phyloP scores from a whole-genome alignment of 1,139 yeast species.

The Candida sp. region DNA sequence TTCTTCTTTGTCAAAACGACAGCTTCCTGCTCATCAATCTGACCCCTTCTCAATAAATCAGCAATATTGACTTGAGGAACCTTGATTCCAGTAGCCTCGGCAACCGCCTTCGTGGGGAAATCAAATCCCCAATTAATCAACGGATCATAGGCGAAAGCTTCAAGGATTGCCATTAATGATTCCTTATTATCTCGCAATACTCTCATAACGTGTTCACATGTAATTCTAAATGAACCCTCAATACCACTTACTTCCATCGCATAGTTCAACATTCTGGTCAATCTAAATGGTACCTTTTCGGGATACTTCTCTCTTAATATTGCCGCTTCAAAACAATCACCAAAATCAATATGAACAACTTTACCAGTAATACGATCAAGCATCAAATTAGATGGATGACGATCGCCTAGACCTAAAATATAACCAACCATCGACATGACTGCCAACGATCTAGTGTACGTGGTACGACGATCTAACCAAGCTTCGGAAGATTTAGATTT shows the following conservation, averaged over 20 bases:
- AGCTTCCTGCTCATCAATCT: slow-evolving; percentile 75
- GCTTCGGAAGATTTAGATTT: slow-evolving; percentile 96
- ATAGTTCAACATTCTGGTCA: slow-evolving; percentile 94
- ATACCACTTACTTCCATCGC: slow-evolving; percentile 99
- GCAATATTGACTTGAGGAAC: slow-evolving; percentile 64
- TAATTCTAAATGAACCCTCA: slow-evolving; percentile 94
- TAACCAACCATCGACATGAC: slow-evolving; percentile 99
- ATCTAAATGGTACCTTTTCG: slow-evolving; percentile 95
- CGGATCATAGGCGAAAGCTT: slow-evolving; percentile 99
- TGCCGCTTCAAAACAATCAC: slow-evolving; percentile 99
- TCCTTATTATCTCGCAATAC: slow-evolving; percentile 92
- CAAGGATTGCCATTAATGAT: slow-evolving; percentile 95
- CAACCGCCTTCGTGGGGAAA: slow-evolving; percentile 76
- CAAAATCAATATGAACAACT: slow-evolving; percentile 96
- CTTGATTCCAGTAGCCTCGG: slow-evolving; percentile 68
- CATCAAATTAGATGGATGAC: slow-evolving; percentile 98
- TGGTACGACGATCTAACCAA: slow-evolving; percentile 96
- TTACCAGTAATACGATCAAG: slow-evolving; percentile 92
- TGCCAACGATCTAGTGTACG: slow-evolving; percentile 92
- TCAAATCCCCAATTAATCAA: slow-evolving; percentile 99
- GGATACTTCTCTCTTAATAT: slow-evolving; percentile 95
- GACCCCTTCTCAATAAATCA: slow-evolving; percentile 68
- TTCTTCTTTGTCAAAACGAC: slow-evolving; percentile 68
- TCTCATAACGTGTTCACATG: slow-evolving; percentile 97
- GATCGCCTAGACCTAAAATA: slow-evolving; percentile 92